Evolutionary conservation across 331 rosid genomes (phyloP).

Genomic region (Prunus yedoensis): DNA sequence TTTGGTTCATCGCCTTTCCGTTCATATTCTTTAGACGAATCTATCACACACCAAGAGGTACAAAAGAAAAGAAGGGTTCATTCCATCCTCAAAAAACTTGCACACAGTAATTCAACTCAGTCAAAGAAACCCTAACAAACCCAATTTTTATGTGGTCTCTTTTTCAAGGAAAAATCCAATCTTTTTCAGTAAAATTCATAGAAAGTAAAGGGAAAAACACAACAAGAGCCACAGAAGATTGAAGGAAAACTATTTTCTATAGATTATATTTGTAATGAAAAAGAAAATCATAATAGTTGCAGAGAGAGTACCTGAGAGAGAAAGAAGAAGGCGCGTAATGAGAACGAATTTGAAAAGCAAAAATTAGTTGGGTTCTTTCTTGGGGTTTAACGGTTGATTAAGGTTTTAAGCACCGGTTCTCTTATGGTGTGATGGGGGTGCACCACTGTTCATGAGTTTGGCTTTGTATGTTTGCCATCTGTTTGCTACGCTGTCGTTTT

Average conservation of each 20-base stretch:
- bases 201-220: background rate
- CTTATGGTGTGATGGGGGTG: background rate
- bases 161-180: background rate
- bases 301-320: conserved; percentile 3
- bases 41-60: background rate
- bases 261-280: background rate
- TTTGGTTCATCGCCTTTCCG: background rate
- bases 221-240: background rate
- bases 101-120: background rate
- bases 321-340: conserved; percentile 1
- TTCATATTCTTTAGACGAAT: background rate
- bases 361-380: background rate
- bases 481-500: too few relatives aligned
- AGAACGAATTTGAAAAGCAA: background rate
- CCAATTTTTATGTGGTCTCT: background rate
- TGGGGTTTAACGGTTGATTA: background rate
- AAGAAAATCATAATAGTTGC: background rate
- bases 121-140: background rate
- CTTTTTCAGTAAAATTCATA: background rate
- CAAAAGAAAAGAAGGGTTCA: conserved; percentile 10
- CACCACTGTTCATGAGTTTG: too few relatives aligned
- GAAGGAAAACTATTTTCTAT: background rate
- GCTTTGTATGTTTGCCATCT: too few relatives aligned
- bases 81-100: background rate
- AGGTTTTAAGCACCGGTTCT: background rate